Evolutionary conservation across 2,329 filamentous ascomycete genomes (phyloP), one percentile per base, ranked within the genome.

Genomic region (Stachybotrys echinatus): DNA sequence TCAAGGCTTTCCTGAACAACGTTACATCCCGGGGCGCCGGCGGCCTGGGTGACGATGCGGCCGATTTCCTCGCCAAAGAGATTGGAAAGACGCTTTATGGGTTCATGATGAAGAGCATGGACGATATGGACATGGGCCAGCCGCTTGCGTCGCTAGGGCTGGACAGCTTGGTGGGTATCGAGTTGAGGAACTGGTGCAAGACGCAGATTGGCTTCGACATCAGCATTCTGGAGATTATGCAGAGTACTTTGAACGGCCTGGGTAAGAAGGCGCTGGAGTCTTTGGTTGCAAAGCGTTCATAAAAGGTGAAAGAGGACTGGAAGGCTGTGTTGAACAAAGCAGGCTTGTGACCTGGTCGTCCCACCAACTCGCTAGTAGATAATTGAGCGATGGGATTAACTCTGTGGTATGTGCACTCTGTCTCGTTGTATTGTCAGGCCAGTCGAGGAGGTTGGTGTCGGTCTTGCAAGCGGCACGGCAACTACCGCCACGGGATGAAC

Each of bases 161-260:
- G 6, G 49, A 50, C 40, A 42, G 37, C 12, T 37, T 50, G 22
- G 39, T 50, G 2, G 49, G 22, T 8, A 50, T 48, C 18, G 49
- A 50, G 45, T 23, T 50, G 22, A 37, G 49, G 8, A 47, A 45
- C 8, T 50, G 45, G 49, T 19, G 38, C 19, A 22, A 23, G 17
- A 46, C 45, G 27, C 31, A 40, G 22, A 38, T 50, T n/a, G 37
- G 45, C 22, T 44, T 44, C n/a, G 48, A 50, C 34, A 22, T 50
- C 10, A 42, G 31, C 21, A 39, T 50, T 23, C 44, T 50, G 14
- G 43, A 50, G 8, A 46, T 50, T 42, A 23, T 50, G 18, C 22
- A 21, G 3, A 22, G 40, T 12, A 43, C 40, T 20, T 43, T 43
- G 12, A 19, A 43, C 6, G 18, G 21, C 6, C 19, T 43, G 14